Evolutionary conservation across 805 yeast species (phyloP), one percentile per base, ranked within the genome.

Genomic region (Millerozyma miso): DNA sequence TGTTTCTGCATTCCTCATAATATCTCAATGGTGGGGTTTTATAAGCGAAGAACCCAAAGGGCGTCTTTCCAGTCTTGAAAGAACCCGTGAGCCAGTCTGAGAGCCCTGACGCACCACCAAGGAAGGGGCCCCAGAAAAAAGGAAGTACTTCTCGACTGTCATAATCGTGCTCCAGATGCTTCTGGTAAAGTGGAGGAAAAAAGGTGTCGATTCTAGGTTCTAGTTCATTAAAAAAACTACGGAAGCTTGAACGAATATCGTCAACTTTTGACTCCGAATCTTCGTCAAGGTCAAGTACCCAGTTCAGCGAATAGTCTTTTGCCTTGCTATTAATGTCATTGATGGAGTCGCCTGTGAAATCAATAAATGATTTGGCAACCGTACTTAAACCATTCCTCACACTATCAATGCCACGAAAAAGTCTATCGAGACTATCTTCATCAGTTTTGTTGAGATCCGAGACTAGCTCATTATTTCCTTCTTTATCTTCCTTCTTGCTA

Each of bases 1-100:
- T 64, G 16, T 76, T 76, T 47, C 75, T 52, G 62, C 98, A 91
- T 37, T 76, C 71, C 40, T 76, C 70, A 59, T 81, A 87, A 47
- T 78, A 75, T 39, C 72, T 60, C 2, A 75, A 67, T 0, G 81
- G 67, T 2, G 95, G 95, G 4, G 73, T 69, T 17, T 80, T 80
- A 49, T 68, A 75, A 6, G 81, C 75, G 58, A 74, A 73, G 37
- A 71, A 56, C 0, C 83, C 83, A 37, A 54, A 68, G 1, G 73
- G 71, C 1, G 67, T 57, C 33, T 47, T 51, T 4, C 65, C 63
- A 23, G 47, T 42, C 14, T 41, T 47, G 23, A 48, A 43, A 5
- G 51, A 26, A 16, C 58, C 58, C 5, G 38, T 19, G 40, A 57
- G 51, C 39, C 42, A 19, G 35, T 40, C 17, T 41, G 33, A 15